These are phyloP conservation scores for Kalmusia sp. DNA, from an alignment of 2,329 filamentous ascomycete genomes.

Conservation along the genomic window DNA sequence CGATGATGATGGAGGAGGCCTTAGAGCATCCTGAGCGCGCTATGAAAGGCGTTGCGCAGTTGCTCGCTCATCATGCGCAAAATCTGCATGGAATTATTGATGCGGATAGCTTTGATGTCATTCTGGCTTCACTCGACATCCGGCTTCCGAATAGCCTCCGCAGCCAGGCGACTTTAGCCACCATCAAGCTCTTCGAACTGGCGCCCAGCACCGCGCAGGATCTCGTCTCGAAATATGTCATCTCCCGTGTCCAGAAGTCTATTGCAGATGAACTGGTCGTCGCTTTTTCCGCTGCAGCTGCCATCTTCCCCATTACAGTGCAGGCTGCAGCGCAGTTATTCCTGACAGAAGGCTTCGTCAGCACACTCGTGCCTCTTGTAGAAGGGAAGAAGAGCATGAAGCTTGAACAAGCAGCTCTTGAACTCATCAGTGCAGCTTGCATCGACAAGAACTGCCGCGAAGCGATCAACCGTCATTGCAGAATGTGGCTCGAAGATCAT, in stretches of 20 bases:
- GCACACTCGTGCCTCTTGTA: slow-evolving; percentile 77
- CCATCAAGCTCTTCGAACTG: slow-evolving; percentile 82
- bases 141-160: slow-evolving; percentile 76
- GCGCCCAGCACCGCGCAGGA: slow-evolving; percentile 74
- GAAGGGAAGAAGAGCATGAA: slow-evolving; percentile 82
- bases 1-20: slow-evolving; percentile 88
- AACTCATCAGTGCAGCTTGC: slow-evolving; percentile 91
- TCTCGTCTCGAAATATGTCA: slow-evolving; percentile 77
- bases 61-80: slow-evolving; percentile 62
- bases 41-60: slow-evolving; percentile 65
- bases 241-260: slow-evolving; percentile 71
- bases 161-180: slow-evolving; percentile 81
- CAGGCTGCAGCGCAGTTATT: slow-evolving; percentile 79
- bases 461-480: slow-evolving; percentile 83
- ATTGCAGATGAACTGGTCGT: slow-evolving; percentile 89
- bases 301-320: slow-evolving; percentile 85
- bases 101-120: slow-evolving; percentile 78
- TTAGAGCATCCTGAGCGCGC: slow-evolving; percentile 72
- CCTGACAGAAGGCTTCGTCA: slow-evolving; percentile 85
- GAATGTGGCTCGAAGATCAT: slow-evolving; percentile 85
- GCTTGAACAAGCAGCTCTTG: slow-evolving; percentile 84
- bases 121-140: slow-evolving; percentile 87
- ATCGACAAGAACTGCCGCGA: slow-evolving; percentile 84
- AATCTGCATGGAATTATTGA: slow-evolving; percentile 70
- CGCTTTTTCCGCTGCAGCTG: slow-evolving; percentile 90